Percentiles rank a stretch among this genome's conserved stretches.
Evolutionary conservation across 2,329 filamentous ascomycete genomes (phyloP).

Genomic region (Fonsecaea pedrosoi): DNA sequence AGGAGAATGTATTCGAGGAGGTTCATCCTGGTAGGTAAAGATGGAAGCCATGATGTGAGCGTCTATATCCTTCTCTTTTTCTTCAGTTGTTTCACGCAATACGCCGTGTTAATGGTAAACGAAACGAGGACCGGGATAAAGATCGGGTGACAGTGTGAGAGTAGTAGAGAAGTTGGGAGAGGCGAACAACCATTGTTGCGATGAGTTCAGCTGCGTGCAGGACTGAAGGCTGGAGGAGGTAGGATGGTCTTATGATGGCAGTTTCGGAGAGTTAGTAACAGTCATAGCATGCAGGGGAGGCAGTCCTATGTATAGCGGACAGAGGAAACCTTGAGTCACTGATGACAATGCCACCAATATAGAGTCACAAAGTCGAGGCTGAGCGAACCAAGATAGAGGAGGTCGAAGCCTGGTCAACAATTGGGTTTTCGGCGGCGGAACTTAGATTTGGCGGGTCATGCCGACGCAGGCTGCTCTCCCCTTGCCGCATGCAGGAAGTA

Average conservation of each 20-base stretch:
- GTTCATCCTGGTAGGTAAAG: conserved; percentile 91
- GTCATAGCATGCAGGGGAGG: conserved; percentile 7
- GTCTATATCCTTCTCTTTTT: conserved; percentile 18
- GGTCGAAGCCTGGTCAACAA: neutral
- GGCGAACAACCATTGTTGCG: conserved; percentile 55
- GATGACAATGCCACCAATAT: neutral
- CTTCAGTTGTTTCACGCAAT: conserved; percentile 19
- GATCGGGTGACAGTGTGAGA: conserved; percentile 59
- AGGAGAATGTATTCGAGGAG: conserved; percentile 85
- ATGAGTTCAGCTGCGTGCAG: neutral
- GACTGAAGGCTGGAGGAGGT: neutral
- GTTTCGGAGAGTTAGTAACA: neutral
- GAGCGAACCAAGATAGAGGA: neutral
- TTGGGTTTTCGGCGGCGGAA: neutral
- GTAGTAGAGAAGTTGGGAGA: conserved; percentile 56
- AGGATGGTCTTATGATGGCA: conserved; percentile 8
- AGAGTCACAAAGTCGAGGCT: conserved; percentile 5
- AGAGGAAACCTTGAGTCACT: conserved; percentile 10
- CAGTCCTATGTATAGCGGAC: neutral
- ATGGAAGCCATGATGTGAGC: conserved; percentile 75
- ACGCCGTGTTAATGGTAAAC: conserved; percentile 23
- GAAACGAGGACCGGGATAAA: conserved; percentile 44
- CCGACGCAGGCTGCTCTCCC: neutral
- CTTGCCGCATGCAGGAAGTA: neutral
- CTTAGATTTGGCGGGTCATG: neutral